Conservation (phyloP, 768 basidiomycete genomes). For the Obba rivulosa region DNA sequence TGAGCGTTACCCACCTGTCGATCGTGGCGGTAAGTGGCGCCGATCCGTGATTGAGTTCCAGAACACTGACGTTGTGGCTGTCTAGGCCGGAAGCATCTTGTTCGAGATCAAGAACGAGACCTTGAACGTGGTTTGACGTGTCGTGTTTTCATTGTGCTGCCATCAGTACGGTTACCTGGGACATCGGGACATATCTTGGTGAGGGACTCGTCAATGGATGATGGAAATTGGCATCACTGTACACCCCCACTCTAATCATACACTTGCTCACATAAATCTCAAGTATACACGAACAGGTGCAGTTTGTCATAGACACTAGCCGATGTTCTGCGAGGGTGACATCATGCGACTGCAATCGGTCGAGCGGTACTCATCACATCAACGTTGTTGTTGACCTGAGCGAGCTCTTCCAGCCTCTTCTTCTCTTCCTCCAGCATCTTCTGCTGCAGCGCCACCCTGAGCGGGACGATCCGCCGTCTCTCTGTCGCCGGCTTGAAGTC, state of each 20-base stretch:
- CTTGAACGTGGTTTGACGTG: too few relatives aligned
- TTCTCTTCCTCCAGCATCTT: conserved; percentile 48
- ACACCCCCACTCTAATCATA: too few relatives aligned
- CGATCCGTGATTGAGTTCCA: too few relatives aligned
- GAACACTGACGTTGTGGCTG: too few relatives aligned
- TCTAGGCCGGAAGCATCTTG: too few relatives aligned
- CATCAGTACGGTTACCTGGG: too few relatives aligned
- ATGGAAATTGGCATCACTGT: too few relatives aligned
- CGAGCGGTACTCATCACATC: background rate
- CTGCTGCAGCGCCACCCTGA: conserved; percentile 36
- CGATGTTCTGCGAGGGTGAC: background rate
- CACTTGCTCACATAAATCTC: too few relatives aligned
- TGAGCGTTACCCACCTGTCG: conserved; percentile 16
- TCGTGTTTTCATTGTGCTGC: too few relatives aligned
- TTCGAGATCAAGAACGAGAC: too few relatives aligned
- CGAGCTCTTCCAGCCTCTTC: conserved; percentile 28
- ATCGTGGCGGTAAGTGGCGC: conserved; percentile 12
- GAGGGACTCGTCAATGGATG: too few relatives aligned
- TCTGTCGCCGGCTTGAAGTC: conserved; percentile 44
- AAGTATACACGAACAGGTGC: background rate
- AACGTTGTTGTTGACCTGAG: conserved; percentile 1
- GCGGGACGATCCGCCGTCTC: conserved; percentile 42
- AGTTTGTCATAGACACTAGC: background rate
- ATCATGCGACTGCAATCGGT: conserved; percentile 12
- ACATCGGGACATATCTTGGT: too few relatives aligned